A percentile compares a stretch with the other conserved stretches of the same genome.
phyloP scores from a whole-genome alignment of 2,329 filamentous ascomycete species.

The Penicillium sp. region DNA sequence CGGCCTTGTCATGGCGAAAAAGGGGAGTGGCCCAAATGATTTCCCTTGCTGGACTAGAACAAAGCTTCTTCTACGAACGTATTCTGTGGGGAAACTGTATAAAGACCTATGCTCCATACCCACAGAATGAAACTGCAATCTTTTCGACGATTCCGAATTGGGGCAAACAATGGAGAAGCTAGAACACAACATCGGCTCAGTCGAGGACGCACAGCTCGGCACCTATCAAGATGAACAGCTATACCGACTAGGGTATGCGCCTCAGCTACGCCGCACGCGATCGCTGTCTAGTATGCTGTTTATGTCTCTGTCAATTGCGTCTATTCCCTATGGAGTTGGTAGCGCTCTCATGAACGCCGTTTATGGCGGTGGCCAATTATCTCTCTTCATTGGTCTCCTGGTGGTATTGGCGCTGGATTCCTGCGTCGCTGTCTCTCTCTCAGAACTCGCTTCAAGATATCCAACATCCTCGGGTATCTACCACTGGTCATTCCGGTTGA shows the following conservation, averaged over 20 bases:
- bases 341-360: slow-evolving; percentile 43
- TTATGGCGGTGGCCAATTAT: slow-evolving; percentile 51
- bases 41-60: not conserved
- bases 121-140: not conserved
- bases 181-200: not conserved
- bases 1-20: not conserved
- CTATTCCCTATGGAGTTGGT: slow-evolving; percentile 54
- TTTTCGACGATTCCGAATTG: not conserved
- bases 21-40: not conserved
- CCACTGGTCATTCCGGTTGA: slow-evolving; percentile 55
- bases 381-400: slow-evolving; percentile 59
- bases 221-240: slow-evolving; percentile 10
- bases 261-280: slow-evolving; percentile 10
- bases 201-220: slow-evolving; percentile 3
- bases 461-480: slow-evolving; percentile 55
- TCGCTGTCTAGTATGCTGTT: slow-evolving; percentile 12
- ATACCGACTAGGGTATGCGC: slow-evolving; percentile 6
- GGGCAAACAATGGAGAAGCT: not conserved
- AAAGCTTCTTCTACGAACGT: not conserved
- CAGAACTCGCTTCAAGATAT: slow-evolving; percentile 53
- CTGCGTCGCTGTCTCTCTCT: slow-evolving; percentile 52
- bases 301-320: slow-evolving; percentile 15
- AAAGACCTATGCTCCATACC: slow-evolving; percentile 2
- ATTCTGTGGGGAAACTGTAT: slow-evolving; percentile 1
- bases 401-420: slow-evolving; percentile 54